These are phyloP conservation scores for Ilex paraguariensis DNA, from an alignment of 305 asterid species.

Conservation along the genomic window DNA sequence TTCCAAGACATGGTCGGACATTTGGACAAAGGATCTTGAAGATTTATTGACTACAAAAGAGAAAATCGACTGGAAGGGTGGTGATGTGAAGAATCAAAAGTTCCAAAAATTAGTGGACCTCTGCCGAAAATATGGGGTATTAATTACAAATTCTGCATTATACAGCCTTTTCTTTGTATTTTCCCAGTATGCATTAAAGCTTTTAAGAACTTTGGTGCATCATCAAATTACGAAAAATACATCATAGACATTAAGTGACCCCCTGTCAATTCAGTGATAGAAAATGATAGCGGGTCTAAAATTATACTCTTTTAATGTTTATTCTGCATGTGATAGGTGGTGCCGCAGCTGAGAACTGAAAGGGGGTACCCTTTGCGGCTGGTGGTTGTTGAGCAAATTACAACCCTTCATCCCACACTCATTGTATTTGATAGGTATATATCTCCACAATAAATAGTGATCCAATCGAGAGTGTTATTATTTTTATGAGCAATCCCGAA, in stretches of 20 bases:
- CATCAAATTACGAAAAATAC: too few relatives aligned
- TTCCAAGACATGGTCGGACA: conserved; percentile 57
- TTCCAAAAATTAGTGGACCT: conserved; percentile 38
- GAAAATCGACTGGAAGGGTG: not conserved
- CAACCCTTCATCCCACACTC: conserved; percentile 47
- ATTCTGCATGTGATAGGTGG: conserved; percentile 34
- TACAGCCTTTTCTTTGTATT: too few relatives aligned
- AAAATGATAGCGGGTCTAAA: too few relatives aligned
- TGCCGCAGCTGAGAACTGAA: conserved; percentile 48
- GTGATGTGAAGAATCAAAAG: conserved; percentile 46
- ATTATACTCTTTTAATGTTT: not conserved
- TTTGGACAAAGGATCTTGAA: conserved; percentile 49
- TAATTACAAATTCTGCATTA: not conserved
- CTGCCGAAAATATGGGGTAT: conserved; percentile 53
- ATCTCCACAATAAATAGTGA: too few relatives aligned
- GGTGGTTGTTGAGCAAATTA: conserved; percentile 48
- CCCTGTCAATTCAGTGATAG: too few relatives aligned
- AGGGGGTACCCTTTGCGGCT: conserved; percentile 63
- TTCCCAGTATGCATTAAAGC: too few relatives aligned
- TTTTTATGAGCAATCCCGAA: too few relatives aligned
- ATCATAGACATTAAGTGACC: too few relatives aligned
- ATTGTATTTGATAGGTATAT: conserved; percentile 64
- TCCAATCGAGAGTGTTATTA: too few relatives aligned
- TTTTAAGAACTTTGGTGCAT: too few relatives aligned
- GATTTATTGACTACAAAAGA: conserved; percentile 31